Evolutionary conservation across 257 asterid genomes (phyloP), one percentile per base, ranked within the genome.

Genomic region (Solanum corneliomulleri): DNA sequence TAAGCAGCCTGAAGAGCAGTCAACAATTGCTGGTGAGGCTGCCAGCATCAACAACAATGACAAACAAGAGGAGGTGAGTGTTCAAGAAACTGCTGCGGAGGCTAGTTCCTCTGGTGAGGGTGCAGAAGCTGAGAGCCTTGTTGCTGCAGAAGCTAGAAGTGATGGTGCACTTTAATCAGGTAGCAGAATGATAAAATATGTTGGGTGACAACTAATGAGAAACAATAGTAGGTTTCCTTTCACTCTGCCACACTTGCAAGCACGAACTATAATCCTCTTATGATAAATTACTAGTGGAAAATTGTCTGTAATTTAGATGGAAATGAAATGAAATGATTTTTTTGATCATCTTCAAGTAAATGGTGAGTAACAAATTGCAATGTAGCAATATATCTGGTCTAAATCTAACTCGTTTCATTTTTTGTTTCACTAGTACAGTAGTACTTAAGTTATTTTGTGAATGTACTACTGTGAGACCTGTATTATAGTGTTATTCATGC

Each of bases 1-100:
- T 52, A 88, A 90, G 89, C 92, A 88, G 33, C 88, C 86, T 1
- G 92, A 86, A 58, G 92, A 84, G 42, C 91, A 56, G 86, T 66
- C 91, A 52, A 45, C 87, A 12, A 91, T 88, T 86, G 86, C 88
- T 87, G 89, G 45, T 15, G 91, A 39, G 69, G 35, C 86, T 23
- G 18, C 83, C 82, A 25, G 88, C 37, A 77, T 21, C 45, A 82
- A 88, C 80, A 33, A 6, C 7, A 71, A 62, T 18, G 88, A 16
- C 44, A 31, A 80, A 31, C 87, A 83, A 74, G 92, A 87, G 64
- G 92, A 87, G 47, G 89, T 60, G 60, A 86, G 27, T 45, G 91
- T 47, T 6, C 89, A 64, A 68, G 93, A 91, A 85, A 75, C 45
- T 72, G 87, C 89, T 47, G 90, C 60, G 35, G 88, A 39, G 35